Evolutionary conservation across 2,329 filamentous ascomycete species (phyloP).

Genomic region (Fusarium temperatum): DNA sequence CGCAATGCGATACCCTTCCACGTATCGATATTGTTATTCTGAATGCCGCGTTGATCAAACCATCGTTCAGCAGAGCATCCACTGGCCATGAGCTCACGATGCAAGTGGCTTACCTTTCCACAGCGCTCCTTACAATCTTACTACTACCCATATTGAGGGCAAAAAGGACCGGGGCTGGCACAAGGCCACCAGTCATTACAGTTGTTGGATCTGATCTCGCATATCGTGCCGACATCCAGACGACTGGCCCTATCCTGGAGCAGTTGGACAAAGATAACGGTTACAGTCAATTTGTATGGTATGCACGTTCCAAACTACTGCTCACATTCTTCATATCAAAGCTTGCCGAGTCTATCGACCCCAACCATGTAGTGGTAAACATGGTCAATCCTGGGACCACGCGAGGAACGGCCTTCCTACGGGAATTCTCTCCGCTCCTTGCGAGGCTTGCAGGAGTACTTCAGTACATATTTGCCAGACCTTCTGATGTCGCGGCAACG

Average conservation of each 20-base stretch:
- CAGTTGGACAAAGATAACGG: background rate
- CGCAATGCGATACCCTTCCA: background rate
- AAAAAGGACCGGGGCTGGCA: accelerated
- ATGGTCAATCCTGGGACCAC: background rate
- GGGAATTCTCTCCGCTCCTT: background rate
- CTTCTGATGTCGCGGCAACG: background rate
- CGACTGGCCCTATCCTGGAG: background rate
- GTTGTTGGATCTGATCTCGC: background rate
- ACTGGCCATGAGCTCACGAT: background rate
- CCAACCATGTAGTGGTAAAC: background rate
- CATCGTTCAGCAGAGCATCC: background rate
- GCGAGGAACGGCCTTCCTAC: background rate
- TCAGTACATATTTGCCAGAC: background rate
- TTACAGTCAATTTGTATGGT: background rate
- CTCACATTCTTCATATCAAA: background rate
- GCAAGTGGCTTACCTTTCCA: background rate
- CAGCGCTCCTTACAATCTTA: background rate
- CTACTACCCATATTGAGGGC: background rate
- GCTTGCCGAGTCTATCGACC: background rate
- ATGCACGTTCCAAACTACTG: background rate
- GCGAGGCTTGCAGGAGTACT: background rate
- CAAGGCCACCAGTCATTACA: background rate
- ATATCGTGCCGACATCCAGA: background rate
- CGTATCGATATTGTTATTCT: background rate
- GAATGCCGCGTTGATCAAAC: background rate